These are phyloP conservation scores for Hanseniaspora nectarophila DNA, from an alignment of 805 yeast species.

Conservation along the genomic window DNA sequence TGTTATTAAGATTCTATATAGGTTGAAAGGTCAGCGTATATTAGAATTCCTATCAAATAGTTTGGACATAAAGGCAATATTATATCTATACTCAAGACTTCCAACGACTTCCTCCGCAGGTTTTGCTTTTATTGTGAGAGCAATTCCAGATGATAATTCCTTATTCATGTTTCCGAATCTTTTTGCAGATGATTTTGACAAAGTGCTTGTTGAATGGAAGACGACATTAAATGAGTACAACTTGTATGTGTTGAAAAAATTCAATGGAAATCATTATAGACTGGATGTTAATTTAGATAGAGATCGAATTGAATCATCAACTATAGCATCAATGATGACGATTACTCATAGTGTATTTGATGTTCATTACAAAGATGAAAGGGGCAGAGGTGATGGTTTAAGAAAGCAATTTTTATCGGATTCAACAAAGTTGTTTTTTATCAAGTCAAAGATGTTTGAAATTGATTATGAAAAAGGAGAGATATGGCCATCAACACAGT, in stretches of 20 bases:
- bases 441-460: not conserved
- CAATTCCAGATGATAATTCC: not conserved
- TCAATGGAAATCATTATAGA: no score
- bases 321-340: not conserved
- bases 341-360: not conserved
- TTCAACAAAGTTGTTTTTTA: not conserved
- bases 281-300: not conserved
- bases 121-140: not conserved
- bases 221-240: not conserved
- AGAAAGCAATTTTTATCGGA: conserved; percentile 6
- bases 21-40: not conserved
- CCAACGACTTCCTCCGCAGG: not conserved
- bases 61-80: not conserved
- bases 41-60: not conserved
- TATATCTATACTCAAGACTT: not conserved
- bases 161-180: not conserved
- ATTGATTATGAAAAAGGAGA: not conserved
- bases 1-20: not conserved
- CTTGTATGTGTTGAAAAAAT: no score
- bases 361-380: conserved; percentile 4
- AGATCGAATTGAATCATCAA: not conserved
- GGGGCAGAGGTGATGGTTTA: conserved; percentile 10
- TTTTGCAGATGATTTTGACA: not conserved
- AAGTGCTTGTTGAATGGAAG: not conserved
- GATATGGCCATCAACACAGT: not conserved